Percentiles rank a stretch among this genome's conserved stretches.
phyloP scores from a whole-genome alignment of 306 rosid species.

The Parietaria judaica region DNA sequence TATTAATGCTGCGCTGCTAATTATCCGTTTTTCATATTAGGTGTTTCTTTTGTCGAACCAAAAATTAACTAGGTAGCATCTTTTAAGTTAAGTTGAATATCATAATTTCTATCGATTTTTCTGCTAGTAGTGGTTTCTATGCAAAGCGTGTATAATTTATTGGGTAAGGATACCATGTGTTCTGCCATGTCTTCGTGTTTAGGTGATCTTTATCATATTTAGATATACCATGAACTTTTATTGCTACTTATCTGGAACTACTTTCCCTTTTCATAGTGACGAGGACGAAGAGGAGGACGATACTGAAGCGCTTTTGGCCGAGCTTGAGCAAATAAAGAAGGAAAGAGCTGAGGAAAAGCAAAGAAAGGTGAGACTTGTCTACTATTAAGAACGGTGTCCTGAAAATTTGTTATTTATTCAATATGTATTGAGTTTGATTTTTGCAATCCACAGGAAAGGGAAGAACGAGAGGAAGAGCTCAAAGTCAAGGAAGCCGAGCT shows the following conservation, averaged over 20 bases:
- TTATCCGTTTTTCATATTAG: background rate
- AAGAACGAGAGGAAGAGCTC: constrained; percentile 56
- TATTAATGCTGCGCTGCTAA: too few species aligned
- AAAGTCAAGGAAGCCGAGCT: constrained; percentile 13
- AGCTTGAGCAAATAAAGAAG: constrained; percentile 95
- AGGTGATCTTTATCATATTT: too few species aligned
- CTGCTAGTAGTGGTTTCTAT: too few species aligned
- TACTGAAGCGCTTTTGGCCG: constrained; percentile 84
- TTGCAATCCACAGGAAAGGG: constrained; percentile 45
- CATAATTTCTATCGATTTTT: too few species aligned
- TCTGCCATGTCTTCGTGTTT: too few species aligned
- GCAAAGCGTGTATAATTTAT: too few species aligned
- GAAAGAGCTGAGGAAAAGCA: constrained; percentile 94
- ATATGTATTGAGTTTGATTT: background rate
- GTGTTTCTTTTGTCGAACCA: too few species aligned
- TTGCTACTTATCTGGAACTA: too few species aligned
- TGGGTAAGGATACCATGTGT: too few species aligned
- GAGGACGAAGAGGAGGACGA: too few species aligned
- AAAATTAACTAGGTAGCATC: too few species aligned
- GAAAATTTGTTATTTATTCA: background rate
- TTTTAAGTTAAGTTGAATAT: background rate
- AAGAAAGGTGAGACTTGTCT: constrained; percentile 46
- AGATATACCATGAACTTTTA: too few species aligned
- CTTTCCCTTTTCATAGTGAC: constrained; percentile 26
- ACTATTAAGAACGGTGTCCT: background rate